phyloP scores from a whole-genome alignment of 805 yeast species.

The Dipodascus albidus region DNA sequence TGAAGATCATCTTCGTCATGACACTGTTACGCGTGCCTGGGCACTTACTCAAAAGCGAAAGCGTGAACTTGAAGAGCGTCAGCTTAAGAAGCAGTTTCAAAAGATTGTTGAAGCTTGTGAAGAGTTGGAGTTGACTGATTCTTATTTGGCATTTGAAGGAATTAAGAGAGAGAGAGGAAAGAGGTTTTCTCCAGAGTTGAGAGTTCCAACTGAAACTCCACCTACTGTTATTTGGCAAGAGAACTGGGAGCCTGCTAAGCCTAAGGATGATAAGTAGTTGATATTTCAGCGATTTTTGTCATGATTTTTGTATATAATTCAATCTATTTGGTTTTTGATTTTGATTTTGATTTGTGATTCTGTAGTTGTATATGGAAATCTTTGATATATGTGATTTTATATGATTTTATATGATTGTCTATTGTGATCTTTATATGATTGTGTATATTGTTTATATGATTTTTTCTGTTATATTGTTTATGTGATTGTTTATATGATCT shows the following conservation, averaged over 20 bases:
- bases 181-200: slow-evolving; percentile 71
- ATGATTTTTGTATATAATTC: neutral
- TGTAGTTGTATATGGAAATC: too few species aligned
- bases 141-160: slow-evolving; percentile 52
- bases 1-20: slow-evolving; percentile 81
- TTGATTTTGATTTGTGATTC: neutral
- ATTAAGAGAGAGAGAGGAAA: slow-evolving; percentile 41
- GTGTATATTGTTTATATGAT: too few species aligned
- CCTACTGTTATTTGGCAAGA: slow-evolving; percentile 72
- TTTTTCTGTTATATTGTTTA: too few species aligned
- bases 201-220: slow-evolving; percentile 86
- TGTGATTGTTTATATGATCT: too few species aligned
- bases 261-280: slow-evolving; percentile 6
- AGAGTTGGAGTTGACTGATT: slow-evolving; percentile 36
- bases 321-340: too few species aligned
- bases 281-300: too few species aligned
- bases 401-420: neutral
- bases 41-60: slow-evolving; percentile 42
- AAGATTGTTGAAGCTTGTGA: slow-evolving; percentile 63
- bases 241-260: slow-evolving; percentile 22
- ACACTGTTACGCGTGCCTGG: slow-evolving; percentile 80
- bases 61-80: slow-evolving; percentile 28
- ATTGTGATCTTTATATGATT: neutral
- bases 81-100: slow-evolving; percentile 44
- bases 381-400: too few species aligned